phyloP scores from a whole-genome alignment of 2,329 filamentous ascomycete genomes.

The Xylariales sp. region DNA sequence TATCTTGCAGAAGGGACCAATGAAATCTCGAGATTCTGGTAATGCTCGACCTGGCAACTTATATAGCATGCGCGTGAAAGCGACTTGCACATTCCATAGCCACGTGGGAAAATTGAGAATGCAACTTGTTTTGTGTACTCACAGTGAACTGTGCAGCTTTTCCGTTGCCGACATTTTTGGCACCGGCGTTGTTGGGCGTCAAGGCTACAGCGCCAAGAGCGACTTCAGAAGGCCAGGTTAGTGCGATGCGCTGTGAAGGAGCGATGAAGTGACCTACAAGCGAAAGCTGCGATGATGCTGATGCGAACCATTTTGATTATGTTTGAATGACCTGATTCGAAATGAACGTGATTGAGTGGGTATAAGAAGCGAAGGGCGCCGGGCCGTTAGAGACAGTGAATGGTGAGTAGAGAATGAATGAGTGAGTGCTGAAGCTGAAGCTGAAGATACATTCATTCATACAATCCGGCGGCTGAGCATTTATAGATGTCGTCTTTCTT shows the following conservation, averaged over 20 bases:
- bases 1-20: no score
- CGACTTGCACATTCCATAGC: no score
- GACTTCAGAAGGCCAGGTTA: neutral
- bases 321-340: slow-evolving; percentile 1
- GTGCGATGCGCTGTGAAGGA: neutral
- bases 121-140: no score
- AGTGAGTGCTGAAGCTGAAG: neutral
- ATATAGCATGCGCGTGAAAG: no score
- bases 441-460: neutral
- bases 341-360: slow-evolving; percentile 2
- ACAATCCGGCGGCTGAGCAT: no score
- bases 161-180: slow-evolving; percentile 5
- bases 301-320: slow-evolving; percentile 9
- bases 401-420: neutral
- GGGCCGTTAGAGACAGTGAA: slow-evolving; percentile 4
- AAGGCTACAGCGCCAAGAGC: slow-evolving; percentile 5
- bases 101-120: no score
- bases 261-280: neutral
- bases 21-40: no score
- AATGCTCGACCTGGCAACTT: no score
- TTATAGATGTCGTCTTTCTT: no score
- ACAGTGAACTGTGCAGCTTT: slow-evolving; percentile 30
- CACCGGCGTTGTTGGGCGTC: slow-evolving; percentile 7
- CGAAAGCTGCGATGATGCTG: slow-evolving; percentile 7
- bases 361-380: slow-evolving; percentile 7